Percentiles rank a stretch among this genome's conserved stretches.
Evolutionary conservation across 2,329 filamentous ascomycete genomes (phyloP).

Genomic region (Clarireedia hainanense): DNA sequence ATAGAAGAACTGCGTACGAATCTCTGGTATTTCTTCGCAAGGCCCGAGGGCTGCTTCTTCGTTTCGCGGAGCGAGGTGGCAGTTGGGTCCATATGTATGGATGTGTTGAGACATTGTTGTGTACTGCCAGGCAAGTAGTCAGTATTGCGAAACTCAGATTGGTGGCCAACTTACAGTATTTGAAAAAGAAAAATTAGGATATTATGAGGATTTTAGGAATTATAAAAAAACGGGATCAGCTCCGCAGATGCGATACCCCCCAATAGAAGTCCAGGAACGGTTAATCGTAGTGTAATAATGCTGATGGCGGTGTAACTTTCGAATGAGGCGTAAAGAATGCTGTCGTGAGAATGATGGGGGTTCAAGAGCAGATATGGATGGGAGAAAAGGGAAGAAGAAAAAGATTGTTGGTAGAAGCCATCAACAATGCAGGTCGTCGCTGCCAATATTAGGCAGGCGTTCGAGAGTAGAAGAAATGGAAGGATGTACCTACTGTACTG

Average conservation of each 20-base stretch:
- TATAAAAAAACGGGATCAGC: constrained; percentile 5
- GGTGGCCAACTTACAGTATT: not conserved
- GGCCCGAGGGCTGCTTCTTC: constrained; percentile 6
- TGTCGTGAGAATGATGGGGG: constrained; percentile 1
- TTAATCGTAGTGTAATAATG: constrained; percentile 3
- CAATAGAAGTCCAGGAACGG: constrained; percentile 1
- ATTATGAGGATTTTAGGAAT: constrained; percentile 1
- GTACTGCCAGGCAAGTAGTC: not conserved
- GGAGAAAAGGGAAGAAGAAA: not conserved
- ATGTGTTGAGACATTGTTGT: constrained; percentile 21
- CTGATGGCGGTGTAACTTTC: constrained; percentile 2
- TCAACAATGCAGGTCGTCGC: constrained; percentile 6
- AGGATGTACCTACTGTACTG: constrained; percentile 4
- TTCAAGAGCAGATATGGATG: not conserved
- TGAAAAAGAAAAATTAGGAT: not conserved
- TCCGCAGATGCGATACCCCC: constrained; percentile 11
- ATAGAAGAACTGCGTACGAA: constrained; percentile 77
- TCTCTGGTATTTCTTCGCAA: constrained; percentile 44
- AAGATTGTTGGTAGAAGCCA: not conserved
- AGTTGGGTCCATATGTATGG: constrained; percentile 29
- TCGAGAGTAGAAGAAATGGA: not conserved
- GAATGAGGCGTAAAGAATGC: not conserved
- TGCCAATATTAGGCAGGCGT: constrained; percentile 1
- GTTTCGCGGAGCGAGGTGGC: constrained; percentile 18
- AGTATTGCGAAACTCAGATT: not conserved